These are phyloP conservation scores for Rhizopogon vinicolor DNA, from an alignment of 768 basidiomycete genomes.

Conservation along the genomic window DNA sequence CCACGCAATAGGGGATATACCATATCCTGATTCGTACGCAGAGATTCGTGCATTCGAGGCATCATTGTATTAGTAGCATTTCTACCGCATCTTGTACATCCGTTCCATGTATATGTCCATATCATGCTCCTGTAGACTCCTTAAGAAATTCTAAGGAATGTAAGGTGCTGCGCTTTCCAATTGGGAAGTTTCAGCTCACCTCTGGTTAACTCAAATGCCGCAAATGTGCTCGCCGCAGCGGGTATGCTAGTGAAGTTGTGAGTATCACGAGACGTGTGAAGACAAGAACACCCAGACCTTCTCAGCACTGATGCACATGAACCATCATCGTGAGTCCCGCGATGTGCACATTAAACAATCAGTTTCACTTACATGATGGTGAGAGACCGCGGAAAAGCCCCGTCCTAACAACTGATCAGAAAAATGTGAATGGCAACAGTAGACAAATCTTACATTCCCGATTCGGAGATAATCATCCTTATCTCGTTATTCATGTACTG, in stretches of 20 bases:
- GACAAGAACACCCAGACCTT: conserved; percentile 36
- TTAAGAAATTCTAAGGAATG: not conserved
- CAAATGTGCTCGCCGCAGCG: conserved; percentile 87
- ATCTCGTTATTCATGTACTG: conserved; percentile 76
- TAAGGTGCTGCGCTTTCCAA: not conserved
- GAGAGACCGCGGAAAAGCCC: conserved; percentile 73
- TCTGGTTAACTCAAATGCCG: conserved; percentile 81
- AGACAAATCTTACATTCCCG: conserved; percentile 56
- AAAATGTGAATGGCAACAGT: not conserved
- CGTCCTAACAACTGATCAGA: conserved; percentile 28
- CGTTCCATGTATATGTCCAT: not conserved
- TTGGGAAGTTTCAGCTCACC: conserved; percentile 35
- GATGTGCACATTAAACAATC: not conserved
- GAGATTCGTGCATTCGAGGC: not conserved
- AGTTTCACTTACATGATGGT: conserved; percentile 60
- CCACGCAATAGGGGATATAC: not conserved
- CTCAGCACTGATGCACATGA: conserved; percentile 45
- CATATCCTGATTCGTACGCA: not conserved
- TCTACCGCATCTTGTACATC: not conserved
- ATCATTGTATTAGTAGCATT: not conserved
- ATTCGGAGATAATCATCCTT: conserved; percentile 60
- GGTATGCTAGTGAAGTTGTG: conserved; percentile 58
- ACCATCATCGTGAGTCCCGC: not conserved
- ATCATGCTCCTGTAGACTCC: not conserved
- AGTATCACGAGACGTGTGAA: not conserved